These are phyloP conservation scores for Scedosporium dehoogii DNA, from an alignment of 2,329 filamentous ascomycete species.

Conservation along the genomic window DNA sequence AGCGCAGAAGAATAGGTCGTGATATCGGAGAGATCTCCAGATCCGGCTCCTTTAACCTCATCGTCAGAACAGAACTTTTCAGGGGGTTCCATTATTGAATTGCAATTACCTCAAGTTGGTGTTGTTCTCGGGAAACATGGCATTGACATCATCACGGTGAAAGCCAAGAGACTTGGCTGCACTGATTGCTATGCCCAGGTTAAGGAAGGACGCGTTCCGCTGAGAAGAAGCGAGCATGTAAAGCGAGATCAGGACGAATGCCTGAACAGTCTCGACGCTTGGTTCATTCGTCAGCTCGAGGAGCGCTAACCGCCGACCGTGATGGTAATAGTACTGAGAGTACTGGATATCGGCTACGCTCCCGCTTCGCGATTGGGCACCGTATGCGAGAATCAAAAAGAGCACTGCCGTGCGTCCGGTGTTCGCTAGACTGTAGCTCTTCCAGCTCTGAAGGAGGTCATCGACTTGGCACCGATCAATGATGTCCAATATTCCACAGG, in stretches of 20 bases:
- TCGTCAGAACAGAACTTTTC: background rate
- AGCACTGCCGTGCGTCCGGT: background rate
- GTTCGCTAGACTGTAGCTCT: background rate
- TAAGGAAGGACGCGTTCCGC: background rate
- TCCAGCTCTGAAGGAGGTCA: background rate
- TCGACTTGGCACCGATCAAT: background rate
- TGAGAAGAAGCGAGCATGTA: slow-evolving; percentile 1
- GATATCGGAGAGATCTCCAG: background rate
- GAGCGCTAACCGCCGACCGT: background rate
- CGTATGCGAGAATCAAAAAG: background rate
- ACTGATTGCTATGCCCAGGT: background rate
- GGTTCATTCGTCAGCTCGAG: background rate
- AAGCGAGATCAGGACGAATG: background rate
- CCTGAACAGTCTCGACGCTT: background rate
- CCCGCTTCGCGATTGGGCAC: background rate
- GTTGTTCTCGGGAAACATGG: background rate
- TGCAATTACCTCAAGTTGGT: background rate
- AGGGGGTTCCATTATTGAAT: too few species aligned
- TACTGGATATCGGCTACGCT: background rate
- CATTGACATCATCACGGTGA: background rate
- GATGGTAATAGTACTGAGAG: slow-evolving; percentile 1
- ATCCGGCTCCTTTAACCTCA: background rate
- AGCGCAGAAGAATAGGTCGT: background rate
- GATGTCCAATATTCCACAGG: background rate
- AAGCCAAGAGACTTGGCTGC: background rate